A percentile compares a stretch with the other conserved stretches of the same genome.
Conservation (phyloP, 2,329 filamentous ascomycete species). For the Fusarium sp. region DNA sequence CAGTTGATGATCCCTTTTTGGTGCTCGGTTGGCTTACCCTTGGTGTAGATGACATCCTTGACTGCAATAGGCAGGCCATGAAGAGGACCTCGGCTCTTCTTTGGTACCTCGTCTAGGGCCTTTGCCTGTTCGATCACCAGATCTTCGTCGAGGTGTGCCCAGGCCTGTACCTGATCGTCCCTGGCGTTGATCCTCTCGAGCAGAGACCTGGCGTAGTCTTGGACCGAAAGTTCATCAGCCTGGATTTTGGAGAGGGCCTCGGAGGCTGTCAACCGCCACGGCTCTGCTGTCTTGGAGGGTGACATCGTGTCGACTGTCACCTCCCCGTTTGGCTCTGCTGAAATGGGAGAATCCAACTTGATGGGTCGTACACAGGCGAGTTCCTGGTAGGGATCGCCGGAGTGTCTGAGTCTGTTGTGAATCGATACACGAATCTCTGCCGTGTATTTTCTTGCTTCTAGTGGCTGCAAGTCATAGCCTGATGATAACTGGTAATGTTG, state of each 20-base stretch:
- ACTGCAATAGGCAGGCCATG: constrained; percentile 69
- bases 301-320: constrained; percentile 12
- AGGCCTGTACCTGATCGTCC: constrained; percentile 61
- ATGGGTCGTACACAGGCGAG: neutral
- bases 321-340: neutral
- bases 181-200: constrained; percentile 58
- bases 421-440: neutral
- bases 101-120: constrained; percentile 62
- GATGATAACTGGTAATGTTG: neutral
- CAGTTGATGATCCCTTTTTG: neutral
- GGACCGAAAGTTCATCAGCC: constrained; percentile 59
- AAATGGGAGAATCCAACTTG: neutral
- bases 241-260: constrained; percentile 55
- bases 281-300: constrained; percentile 27
- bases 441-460: neutral
- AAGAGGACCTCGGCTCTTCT: constrained; percentile 62
- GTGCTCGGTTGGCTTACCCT: constrained; percentile 50
- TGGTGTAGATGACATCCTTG: constrained; percentile 71
- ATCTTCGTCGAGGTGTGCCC: constrained; percentile 60
- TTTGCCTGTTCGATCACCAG: constrained; percentile 62
- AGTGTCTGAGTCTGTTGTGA: neutral
- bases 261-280: constrained; percentile 55
- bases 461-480: neutral
- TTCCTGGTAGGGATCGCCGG: neutral
- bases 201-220: constrained; percentile 61